Evolutionary conservation across 1,284 basidiomycete species (phyloP), one percentile per base, ranked within the genome.

Genomic region (Ustilago vetiveriae): DNA sequence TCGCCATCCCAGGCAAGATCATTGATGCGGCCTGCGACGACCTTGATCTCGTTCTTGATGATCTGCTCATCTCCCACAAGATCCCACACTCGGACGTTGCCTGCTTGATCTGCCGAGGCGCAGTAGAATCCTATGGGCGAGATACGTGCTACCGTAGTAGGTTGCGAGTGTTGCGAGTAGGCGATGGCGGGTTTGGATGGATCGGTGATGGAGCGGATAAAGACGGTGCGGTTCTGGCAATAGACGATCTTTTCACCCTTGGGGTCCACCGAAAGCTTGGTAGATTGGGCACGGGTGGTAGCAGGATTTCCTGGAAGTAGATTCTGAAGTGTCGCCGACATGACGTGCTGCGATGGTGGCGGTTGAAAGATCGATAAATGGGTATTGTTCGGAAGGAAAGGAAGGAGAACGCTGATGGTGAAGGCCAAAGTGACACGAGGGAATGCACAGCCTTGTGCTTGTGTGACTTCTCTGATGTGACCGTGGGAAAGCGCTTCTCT

Each of bases 1-100:
- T 98, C 96, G 4, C 90, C 91, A 79, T 98, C 96, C 94, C 94
- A 98, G 19, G 90, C 90, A 6, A 98, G 86, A 83, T 98, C 96
- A 75, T 94, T 94, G 76, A 98, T 88, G 54, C 86, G 87, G 3
- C 93, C 94, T 1, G 89, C 88, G 38, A 98, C 84, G 9, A 90
- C 90, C 78, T 88, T 90, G 76, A 73, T 55, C 39, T 80, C 57
- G 32, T 68, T 69, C 92, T 96, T 97, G 59, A 96, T 83, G 7
- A 87, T 83, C 74, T 93, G 90, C 71, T 96, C 92, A 64, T 90
- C 89, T 29, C 94, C 92, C 14, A 92, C 89, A 0, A 89, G 89
- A 83, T 98, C 96, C 95, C 95, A 98, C 21, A 98, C 86, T 53
- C 90, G 88, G 44, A 97, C 79, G 19, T 64, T 75, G 27, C 80